Evolutionary conservation across 2,329 filamentous ascomycete genomes (phyloP), one percentile per base, ranked within the genome.

Genomic region (Lizonia empirigonia): DNA sequence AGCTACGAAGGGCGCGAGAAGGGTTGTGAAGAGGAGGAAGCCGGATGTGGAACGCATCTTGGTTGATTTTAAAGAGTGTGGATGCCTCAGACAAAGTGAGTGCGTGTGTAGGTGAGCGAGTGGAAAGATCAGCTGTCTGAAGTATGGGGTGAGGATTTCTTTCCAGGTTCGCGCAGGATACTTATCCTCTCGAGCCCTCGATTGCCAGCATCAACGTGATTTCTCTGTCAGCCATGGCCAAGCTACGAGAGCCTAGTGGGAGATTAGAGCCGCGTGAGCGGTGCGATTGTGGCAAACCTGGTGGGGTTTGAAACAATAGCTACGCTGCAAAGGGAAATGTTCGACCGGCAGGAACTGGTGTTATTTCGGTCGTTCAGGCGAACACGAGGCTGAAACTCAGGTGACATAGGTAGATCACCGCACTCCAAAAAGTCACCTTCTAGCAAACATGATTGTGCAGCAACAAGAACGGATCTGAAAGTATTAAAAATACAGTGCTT

Each of bases 31-130:
- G 15, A 62, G 12, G 26, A 52, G 22, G 35, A 60, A 20, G 22
- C 44, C 37, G 22, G 56, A 53, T 22, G 64, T 46, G 39, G 55
- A 53, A 41, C 50, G 64, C 65, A 69, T 69, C 7, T 39, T 58
- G 46, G 40, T 41, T 22, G 26, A 19, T 26, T 30, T 23, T 23
- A 40, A 44, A 26, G 33, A 50, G 30, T 38, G 46, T 49, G 13
- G 22, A 44, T 44, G 35, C 15, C 18, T 35, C 7, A 38, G 20
- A 19, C 27, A 19, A 51, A 35, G 36, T 29, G 22, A 24, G 20
- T 22, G 22, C 1, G 23, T 44, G 24, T 40, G 16, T 8, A 26
- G 10, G 13, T 24, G n/a, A 53, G 13, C 12, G 27, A 40, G 22
- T 7, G 26, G 24, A 22, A 15, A 45, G 40, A 45, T 4, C 29